Evolutionary conservation across 371 early-diverging fungal species (phyloP), one percentile per base, ranked within the genome.

Genomic region (Coemansia sp.): DNA sequence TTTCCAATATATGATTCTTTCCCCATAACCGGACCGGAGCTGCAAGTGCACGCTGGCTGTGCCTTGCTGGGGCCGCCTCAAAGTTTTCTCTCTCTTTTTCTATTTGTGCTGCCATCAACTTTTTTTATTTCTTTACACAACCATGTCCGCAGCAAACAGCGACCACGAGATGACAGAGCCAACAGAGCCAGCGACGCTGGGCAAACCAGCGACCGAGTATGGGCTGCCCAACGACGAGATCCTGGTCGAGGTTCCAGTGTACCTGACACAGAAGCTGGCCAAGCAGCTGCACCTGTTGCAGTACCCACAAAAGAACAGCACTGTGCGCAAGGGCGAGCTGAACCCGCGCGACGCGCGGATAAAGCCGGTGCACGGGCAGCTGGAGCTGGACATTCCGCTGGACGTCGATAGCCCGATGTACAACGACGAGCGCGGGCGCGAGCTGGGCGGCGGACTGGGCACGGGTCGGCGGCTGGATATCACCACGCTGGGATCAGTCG

Each of bases 381-480:
- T 94, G 31, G 93, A 96, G 75, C 66, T 94, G n/a, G 94, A 94
- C 67, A 68, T 94, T n/a, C 88, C 90, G 10, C 55, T 96, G 4
- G 87, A 92, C 55, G 89, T 89, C 16, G 77, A 78, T 43, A 79
- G 87, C 9, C 59, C 77, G 5, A 83, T 86, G 67, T 94, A 93
- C 78, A 88, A 87, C 76, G 79, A 79, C 32, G 90, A 91, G 34
- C 79, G 86, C 49, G 96, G 93, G 36, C 86, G 87, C 65, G 88
- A 88, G 67, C 81, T 93, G 49, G 93, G 89, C 6, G 74, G 83
- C 65, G 93, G 92, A 4, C 76, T 90, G 64, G 88, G 90, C 51
- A 88, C 91, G 59, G 84, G 45, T 84, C 57, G 78, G 65, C 62
- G 84, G 53, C 75, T 93, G 43, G 91, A 93, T 57, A 86, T 82